Base-by-base conservation (phyloP, 768 basidiomycete genomes). In the Xanthoconium purpureum region DNA sequence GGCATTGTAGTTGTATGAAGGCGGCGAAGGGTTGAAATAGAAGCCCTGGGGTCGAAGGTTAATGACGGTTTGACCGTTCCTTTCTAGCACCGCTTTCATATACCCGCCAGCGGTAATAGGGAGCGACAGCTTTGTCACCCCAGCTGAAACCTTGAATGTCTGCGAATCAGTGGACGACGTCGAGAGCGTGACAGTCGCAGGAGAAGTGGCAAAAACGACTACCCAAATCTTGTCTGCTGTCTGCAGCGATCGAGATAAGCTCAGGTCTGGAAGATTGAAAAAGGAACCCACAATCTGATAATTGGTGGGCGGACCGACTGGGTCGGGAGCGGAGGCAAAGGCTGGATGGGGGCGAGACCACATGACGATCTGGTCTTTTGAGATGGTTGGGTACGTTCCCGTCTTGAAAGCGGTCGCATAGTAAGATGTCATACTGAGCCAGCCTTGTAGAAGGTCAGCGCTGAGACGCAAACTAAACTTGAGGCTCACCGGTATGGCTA, bases 371-470 rank as follows among this genome's bases (percentile, higher is more conserved):
- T 80, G 72, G 66, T 91, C 88, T 61, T 82, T 76, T 17, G 78
- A 71, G 47, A 89, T 76, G 11, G 70, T 28, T 12, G 89, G 87
- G 62, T 78, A 84, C 4, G 64, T 59, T 15, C 89, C 89, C 7
- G 80, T 86, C 74, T 90, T 90, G 74, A 85, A 92, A 2, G 84
- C 87, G 8, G 78, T 70, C 24, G 84, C 79, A 59, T 88, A 91
- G 70, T 89, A 87, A 11, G 73, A 71, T 17, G 85, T 86, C 60
- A 89, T 67, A 37, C 77, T 76, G 39, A 89, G 79, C 84, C 85
- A 89, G 20, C 75, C 87, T 86, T 60, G 28, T 29, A 30, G 32
- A 47, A 4, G 37, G 40, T 52, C 20, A 6, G 38, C 6, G 11
- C 14, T 49, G 40, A 17, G 57, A 58, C 39, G 40, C 15, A 50